Evolutionary conservation across 75 land plant genomes (phyloP), one percentile per base, ranked within the genome.

Genomic region (Selaginella moellendorffii): DNA sequence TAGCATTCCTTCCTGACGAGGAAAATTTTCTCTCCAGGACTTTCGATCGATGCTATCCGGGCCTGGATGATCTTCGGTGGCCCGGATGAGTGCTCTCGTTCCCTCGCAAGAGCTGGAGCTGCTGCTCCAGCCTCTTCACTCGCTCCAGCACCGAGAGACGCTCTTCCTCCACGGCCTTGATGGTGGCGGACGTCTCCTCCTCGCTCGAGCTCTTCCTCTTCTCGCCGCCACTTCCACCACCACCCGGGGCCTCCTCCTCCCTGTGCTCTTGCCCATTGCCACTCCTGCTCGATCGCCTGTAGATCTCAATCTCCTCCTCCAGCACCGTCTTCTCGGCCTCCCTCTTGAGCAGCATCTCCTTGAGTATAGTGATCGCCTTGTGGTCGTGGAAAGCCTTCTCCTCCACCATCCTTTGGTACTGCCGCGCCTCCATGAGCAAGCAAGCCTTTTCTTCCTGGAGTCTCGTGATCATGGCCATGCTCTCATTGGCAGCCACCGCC

Each of bases 371-470:
- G 2, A 56, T 56, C 5, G 59, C 59, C 24, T 56, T 24, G 8
- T 56, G 59, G 24, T 56, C 59, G n/a, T 56, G 24, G 5, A 21
- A 19, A 8, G 59, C 59, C 24, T 56, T 56, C 59, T 56, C 59
- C n/a, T 56, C 59, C 8, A 56, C 59, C 19, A 56, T 56, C 9
- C 59, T 19, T 24, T 19, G 19, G 24, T 56, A 56, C 59, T 56
- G 59, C 24, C 23, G 5, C 8, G n/a, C 59, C n/a, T 56, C 59
- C 59, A 56, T 9, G 2, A 21, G 21, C 19, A 56, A 19, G 24
- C 17, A 19, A 56, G 59, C 59, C 24, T 56, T 56, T 56, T 56
- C 59, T 56, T 56, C 59, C 19, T 56, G 59, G 17, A 56, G n/a
- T 19, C 59, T 19, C 8, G 59, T 56, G 2, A 56, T 56, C 59